Conservation (phyloP, 2,329 filamentous ascomycete species). For the Ceratocystiopsis minuta region DNA sequence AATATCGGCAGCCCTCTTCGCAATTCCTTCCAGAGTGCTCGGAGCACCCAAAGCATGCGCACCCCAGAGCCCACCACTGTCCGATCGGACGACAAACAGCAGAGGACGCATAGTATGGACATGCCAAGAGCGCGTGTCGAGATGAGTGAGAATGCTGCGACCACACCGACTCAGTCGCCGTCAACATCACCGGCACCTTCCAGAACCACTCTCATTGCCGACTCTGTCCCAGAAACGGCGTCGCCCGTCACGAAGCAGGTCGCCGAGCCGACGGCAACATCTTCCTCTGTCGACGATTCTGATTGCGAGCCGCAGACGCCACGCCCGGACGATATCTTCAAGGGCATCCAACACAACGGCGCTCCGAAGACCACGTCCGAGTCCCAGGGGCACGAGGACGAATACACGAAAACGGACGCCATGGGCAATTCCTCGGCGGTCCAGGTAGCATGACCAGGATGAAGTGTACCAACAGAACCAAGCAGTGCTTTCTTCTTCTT, state of each 20-base stretch:
- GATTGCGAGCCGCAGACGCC: constrained; percentile 9
- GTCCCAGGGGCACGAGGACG: no score
- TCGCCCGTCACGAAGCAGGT: constrained; percentile 2
- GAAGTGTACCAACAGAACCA: background rate
- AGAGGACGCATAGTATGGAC: no score
- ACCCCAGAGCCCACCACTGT: no score
- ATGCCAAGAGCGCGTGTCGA: background rate
- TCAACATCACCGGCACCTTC: background rate
- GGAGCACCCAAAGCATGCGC: no score
- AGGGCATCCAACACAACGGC: background rate
- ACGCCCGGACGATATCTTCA: constrained; percentile 2
- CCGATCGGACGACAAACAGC: no score
- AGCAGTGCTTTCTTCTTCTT: background rate
- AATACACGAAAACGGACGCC: no score
- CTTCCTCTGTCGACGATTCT: constrained; percentile 7
- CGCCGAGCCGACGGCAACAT: constrained; percentile 1
- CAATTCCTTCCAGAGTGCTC: constrained; percentile 23
- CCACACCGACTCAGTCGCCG: background rate
- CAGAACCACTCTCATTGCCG: no score
- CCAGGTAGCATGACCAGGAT: constrained; percentile 1
- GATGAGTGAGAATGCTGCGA: background rate
- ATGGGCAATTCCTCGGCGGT: constrained; percentile 1
- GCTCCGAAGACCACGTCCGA: constrained; percentile 1
- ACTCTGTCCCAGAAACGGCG: no score
- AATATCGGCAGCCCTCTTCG: constrained; percentile 32